Evolutionary conservation across 2,329 filamentous ascomycete genomes (phyloP).

Genomic region (Monilinia vaccinii-corymbosi): DNA sequence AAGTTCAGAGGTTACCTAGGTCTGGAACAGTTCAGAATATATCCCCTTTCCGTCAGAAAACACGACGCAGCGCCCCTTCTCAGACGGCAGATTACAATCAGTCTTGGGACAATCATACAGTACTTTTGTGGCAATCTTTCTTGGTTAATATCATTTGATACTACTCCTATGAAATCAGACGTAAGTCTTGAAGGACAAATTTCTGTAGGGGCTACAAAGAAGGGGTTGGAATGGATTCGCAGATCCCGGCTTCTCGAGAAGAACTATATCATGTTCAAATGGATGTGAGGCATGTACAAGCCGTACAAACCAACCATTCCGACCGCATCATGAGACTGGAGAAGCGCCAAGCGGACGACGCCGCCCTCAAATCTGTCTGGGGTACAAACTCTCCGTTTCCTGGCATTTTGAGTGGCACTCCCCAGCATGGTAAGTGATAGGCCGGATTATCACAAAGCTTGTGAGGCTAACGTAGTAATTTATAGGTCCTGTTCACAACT

Average conservation of each 20-base stretch:
- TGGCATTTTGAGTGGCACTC: constrained; percentile 70
- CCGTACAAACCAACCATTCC: constrained; percentile 51
- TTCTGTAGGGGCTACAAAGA: constrained; percentile 9
- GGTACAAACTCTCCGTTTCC: constrained; percentile 85
- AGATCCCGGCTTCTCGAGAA: constrained; percentile 50
- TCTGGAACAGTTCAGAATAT: not conserved
- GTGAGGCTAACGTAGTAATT: constrained; percentile 18
- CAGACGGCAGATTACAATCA: not conserved
- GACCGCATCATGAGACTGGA: constrained; percentile 54
- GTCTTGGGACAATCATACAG: not conserved
- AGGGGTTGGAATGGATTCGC: constrained; percentile 51
- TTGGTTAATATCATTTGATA: not conserved
- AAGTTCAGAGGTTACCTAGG: not conserved
- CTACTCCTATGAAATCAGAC: constrained; percentile 4
- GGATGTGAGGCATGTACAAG: constrained; percentile 60
- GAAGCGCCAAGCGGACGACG: constrained; percentile 59
- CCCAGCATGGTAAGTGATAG: constrained; percentile 67
- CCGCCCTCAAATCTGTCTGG: constrained; percentile 78
- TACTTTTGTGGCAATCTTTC: not conserved
- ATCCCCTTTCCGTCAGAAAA: not conserved
- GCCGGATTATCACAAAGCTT: not conserved
- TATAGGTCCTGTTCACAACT: constrained; percentile 68
- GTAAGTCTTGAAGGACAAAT: not conserved
- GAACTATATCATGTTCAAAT: constrained; percentile 61
- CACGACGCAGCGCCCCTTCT: not conserved